Conservation (phyloP, 805 yeast species). For the Jamesozyma gamospora region DNA sequence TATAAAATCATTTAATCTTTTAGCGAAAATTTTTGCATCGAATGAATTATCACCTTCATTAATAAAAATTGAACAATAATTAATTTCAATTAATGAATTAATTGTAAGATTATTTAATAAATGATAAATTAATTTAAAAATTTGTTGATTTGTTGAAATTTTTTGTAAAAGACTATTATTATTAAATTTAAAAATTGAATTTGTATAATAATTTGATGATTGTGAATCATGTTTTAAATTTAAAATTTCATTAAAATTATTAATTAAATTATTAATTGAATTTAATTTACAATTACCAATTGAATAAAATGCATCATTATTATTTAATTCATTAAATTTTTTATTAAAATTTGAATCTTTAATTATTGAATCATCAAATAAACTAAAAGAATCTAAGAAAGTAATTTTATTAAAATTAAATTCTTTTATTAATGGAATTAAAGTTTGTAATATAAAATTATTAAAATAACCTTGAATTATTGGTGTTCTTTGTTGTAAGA, state of each 20-base stretch:
- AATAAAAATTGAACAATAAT: constrained; percentile 49
- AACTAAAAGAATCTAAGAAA: constrained; percentile 64
- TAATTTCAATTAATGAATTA: constrained; percentile 17
- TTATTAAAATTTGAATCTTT: no score
- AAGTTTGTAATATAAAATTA: constrained; percentile 41
- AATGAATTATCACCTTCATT: constrained; percentile 84
- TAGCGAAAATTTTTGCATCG: constrained; percentile 42
- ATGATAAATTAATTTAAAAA: constrained; percentile 24
- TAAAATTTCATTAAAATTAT: constrained; percentile 15
- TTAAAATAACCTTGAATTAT: constrained; percentile 53
- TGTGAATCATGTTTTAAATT: constrained; percentile 15
- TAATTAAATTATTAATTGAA: constrained; percentile 15
- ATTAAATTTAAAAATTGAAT: constrained; percentile 17
- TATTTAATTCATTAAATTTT: neutral
- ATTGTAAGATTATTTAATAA: constrained; percentile 10
- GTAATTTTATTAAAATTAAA: constrained; percentile 38
- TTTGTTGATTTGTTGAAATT: constrained; percentile 21
- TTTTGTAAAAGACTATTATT: constrained; percentile 19
- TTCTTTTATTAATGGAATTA: constrained; percentile 39
- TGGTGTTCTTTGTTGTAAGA: constrained; percentile 82
- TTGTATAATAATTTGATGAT: constrained; percentile 10
- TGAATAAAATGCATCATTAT: constrained; percentile 10
- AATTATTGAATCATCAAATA: constrained; percentile 25
- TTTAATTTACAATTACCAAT: constrained; percentile 18
- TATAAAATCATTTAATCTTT: constrained; percentile 8